A percentile compares a stretch with the other conserved stretches of the same genome.
phyloP scores from a whole-genome alignment of 306 rosid species.

The Casuarina equisetifolia region DNA sequence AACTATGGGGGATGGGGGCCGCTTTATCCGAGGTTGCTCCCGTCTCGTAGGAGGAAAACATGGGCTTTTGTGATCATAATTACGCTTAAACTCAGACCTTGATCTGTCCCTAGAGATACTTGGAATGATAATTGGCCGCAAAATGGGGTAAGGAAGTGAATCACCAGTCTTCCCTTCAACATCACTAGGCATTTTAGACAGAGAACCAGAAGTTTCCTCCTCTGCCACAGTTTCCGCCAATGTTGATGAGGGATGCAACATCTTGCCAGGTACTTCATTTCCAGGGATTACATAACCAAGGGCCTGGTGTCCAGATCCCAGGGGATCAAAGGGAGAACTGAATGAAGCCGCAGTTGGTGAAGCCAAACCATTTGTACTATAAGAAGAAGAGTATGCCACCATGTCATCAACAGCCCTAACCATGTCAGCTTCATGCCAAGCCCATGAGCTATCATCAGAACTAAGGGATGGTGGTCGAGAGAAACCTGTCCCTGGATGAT shows the following conservation, averaged over 20 bases:
- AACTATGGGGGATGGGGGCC: conserved; percentile 94
- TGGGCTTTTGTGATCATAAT: conserved; percentile 77
- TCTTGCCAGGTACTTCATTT: conserved; percentile 72
- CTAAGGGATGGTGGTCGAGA: conserved; percentile 97
- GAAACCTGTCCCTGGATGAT: conserved; percentile 74
- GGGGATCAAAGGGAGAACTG: conserved; percentile 80
- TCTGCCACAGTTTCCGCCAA: conserved; percentile 58
- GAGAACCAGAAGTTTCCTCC: conserved; percentile 67
- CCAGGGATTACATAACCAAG: conserved; percentile 76
- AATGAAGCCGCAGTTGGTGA: conserved; percentile 90
- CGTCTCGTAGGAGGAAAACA: conserved; percentile 79
- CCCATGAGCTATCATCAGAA: conserved; percentile 96
- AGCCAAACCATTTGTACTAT: conserved; percentile 79
- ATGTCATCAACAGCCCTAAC: conserved; percentile 92
- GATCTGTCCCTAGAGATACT: conserved; percentile 76
- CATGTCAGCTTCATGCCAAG: conserved; percentile 97
- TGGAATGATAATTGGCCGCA: conserved; percentile 88
- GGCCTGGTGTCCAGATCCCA: conserved; percentile 72
- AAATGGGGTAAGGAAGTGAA: conserved; percentile 72
- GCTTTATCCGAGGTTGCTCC: conserved; percentile 84
- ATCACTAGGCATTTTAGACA: conserved; percentile 59
- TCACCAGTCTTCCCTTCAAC: conserved; percentile 71
- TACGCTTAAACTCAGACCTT: conserved; percentile 59
- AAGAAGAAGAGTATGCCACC: conserved; percentile 95
- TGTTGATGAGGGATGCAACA: conserved; percentile 66